Conservation (phyloP, 1,284 basidiomycete genomes). For the Earliella scabrosa region DNA sequence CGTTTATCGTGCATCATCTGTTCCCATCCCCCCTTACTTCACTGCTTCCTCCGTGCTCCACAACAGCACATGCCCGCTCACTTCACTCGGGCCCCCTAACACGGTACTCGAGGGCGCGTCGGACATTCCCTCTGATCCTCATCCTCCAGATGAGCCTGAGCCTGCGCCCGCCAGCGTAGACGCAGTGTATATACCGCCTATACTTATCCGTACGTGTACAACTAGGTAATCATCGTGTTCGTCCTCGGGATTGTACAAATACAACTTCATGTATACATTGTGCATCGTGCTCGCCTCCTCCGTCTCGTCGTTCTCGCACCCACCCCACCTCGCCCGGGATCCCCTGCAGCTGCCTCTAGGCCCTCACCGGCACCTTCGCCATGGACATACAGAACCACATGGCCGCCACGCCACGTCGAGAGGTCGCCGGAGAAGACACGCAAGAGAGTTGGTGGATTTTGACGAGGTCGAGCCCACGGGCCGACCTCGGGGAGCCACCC, state of each 20-base stretch:
- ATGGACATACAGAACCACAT: too few relatives aligned
- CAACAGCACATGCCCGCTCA: neutral
- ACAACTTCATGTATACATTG: neutral
- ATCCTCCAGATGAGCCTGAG: too few relatives aligned
- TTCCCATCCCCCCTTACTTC: neutral
- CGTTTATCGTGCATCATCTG: neutral
- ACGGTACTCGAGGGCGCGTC: neutral
- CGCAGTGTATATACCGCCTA: constrained; percentile 8
- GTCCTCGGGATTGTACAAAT: constrained; percentile 20
- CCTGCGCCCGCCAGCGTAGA: neutral
- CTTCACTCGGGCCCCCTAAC: neutral
- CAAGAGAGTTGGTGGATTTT: too few relatives aligned
- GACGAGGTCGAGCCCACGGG: too few relatives aligned
- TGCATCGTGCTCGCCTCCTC: too few relatives aligned
- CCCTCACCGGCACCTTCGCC: too few relatives aligned
- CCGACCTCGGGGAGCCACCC: too few relatives aligned
- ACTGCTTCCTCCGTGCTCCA: neutral
- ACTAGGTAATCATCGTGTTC: constrained; percentile 21
- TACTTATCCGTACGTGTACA: constrained; percentile 16
- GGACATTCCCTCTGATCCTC: constrained; percentile 1
- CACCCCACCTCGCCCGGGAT: too few relatives aligned
- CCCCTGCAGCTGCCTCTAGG: too few relatives aligned
- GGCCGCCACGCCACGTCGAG: too few relatives aligned
- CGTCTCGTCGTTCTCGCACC: too few relatives aligned
- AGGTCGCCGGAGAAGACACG: too few relatives aligned